Evolutionary conservation across 2,329 filamentous ascomycete genomes (phyloP).

Genomic region (Arthrobotrys entomopaga): DNA sequence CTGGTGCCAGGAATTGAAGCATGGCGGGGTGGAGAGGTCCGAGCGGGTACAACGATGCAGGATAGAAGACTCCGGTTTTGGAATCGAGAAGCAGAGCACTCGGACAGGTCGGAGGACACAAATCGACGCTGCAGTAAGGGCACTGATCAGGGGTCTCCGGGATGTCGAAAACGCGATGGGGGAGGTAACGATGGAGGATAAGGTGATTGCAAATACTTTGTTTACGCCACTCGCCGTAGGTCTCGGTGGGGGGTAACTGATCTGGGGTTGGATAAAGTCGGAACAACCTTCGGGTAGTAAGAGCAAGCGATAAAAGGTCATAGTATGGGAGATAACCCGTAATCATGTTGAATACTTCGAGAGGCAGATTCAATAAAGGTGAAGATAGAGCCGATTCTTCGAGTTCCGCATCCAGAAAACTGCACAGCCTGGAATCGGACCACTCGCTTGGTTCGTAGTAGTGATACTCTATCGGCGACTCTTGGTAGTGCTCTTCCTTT

Average conservation of each 20-base stretch:
- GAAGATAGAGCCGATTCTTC: background rate
- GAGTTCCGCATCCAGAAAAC: background rate
- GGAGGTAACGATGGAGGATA: slow-evolving; percentile 6
- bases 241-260: background rate
- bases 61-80: slow-evolving; percentile 34
- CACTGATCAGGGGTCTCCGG: background rate
- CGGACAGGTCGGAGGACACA: slow-evolving; percentile 29
- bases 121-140: slow-evolving; percentile 9
- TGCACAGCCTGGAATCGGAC: background rate
- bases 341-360: slow-evolving; percentile 13
- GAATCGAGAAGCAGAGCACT: slow-evolving; percentile 30
- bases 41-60: slow-evolving; percentile 22
- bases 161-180: background rate
- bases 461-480: background rate
- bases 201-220: slow-evolving; percentile 13
- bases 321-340: slow-evolving; percentile 1
- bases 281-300: slow-evolving; percentile 11
- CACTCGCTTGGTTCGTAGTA: too few species aligned
- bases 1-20: slow-evolving; percentile 3
- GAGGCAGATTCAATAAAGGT: slow-evolving; percentile 9
- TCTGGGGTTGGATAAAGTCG: slow-evolving; percentile 18
- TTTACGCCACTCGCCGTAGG: background rate
- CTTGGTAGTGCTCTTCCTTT: background rate
- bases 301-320: slow-evolving; percentile 1
- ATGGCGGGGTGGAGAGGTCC: slow-evolving; percentile 5